Evolutionary conservation across 2,329 filamentous ascomycete species (phyloP).

Genomic region (Zarea fungicola): DNA sequence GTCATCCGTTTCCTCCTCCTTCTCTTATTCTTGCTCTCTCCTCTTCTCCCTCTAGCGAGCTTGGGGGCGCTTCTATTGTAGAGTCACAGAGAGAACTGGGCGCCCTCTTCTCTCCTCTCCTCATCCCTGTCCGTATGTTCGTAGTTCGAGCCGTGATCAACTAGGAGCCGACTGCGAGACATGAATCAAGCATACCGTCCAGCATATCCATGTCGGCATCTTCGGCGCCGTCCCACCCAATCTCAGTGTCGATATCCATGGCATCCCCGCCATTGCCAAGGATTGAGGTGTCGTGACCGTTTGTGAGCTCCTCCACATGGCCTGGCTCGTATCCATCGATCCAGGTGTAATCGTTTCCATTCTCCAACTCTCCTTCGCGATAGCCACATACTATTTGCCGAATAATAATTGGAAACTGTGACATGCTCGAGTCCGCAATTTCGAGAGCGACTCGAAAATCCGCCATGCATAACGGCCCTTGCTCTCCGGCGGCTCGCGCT

Average conservation of each 20-base stretch:
- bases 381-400: slow-evolving; percentile 66
- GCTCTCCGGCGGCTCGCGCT: slow-evolving; percentile 66
- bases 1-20: background rate
- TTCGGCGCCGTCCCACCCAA: slow-evolving; percentile 59
- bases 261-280: slow-evolving; percentile 47
- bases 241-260: slow-evolving; percentile 57
- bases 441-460: slow-evolving; percentile 73
- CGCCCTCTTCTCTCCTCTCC: background rate
- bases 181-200: slow-evolving; percentile 53
- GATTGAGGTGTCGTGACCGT: slow-evolving; percentile 31
- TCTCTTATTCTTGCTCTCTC: background rate
- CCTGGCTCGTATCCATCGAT: slow-evolving; percentile 33
- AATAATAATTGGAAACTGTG: slow-evolving; percentile 70
- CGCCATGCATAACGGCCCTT: slow-evolving; percentile 67
- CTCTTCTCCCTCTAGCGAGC: too few relatives aligned
- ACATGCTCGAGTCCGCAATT: slow-evolving; percentile 69
- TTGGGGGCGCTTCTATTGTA: too few relatives aligned
- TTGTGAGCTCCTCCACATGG: slow-evolving; percentile 22
- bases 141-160: background rate
- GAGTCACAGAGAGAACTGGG: background rate
- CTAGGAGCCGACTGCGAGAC: slow-evolving; percentile 42
- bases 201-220: slow-evolving; percentile 46
- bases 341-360: slow-evolving; percentile 56
- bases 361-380: slow-evolving; percentile 70
- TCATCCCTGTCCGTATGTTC: too few relatives aligned